A percentile compares a stretch with the other conserved stretches of the same genome.
These are phyloP conservation scores for Decorospora gaudefroyi DNA, from an alignment of 2,329 filamentous ascomycete genomes.

Conservation along the genomic window DNA sequence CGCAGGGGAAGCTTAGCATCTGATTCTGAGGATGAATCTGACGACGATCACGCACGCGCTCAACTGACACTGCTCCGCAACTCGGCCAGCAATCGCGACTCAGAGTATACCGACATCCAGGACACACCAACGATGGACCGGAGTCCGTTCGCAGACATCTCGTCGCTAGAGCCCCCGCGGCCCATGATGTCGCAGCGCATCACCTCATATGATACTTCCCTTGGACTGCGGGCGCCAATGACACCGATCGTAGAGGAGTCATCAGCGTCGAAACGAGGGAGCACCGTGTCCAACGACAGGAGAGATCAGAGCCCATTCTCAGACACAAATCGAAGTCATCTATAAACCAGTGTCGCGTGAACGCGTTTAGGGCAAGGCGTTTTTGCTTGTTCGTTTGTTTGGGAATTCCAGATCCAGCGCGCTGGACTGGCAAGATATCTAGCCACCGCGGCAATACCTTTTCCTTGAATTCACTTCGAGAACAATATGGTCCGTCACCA, in stretches of 20 bases:
- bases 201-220: conserved; percentile 37
- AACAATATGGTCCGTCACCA: neutral
- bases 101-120: conserved; percentile 43
- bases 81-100: conserved; percentile 33
- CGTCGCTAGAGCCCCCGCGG: conserved; percentile 29
- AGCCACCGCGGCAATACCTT: conserved; percentile 13
- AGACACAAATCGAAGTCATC: conserved; percentile 39
- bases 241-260: conserved; percentile 55
- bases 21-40: conserved; percentile 34
- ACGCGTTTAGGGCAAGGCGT: too few relatives aligned
- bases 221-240: conserved; percentile 42
- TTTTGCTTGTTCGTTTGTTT: too few relatives aligned
- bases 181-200: conserved; percentile 37
- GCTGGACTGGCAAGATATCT: conserved; percentile 5
- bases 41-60: conserved; percentile 44
- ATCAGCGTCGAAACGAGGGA: conserved; percentile 46
- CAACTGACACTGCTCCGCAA: conserved; percentile 38
- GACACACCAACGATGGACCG: conserved; percentile 40
- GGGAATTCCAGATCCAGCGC: conserved; percentile 1
- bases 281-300: conserved; percentile 30
- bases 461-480: conserved; percentile 8
- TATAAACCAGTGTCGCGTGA: conserved; percentile 25
- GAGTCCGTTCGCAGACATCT: conserved; percentile 45
- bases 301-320: conserved; percentile 44
- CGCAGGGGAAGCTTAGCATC: conserved; percentile 38